These are phyloP conservation scores for Leptographium radiaticola DNA, from an alignment of 2,329 filamentous ascomycete genomes.

Conservation along the genomic window DNA sequence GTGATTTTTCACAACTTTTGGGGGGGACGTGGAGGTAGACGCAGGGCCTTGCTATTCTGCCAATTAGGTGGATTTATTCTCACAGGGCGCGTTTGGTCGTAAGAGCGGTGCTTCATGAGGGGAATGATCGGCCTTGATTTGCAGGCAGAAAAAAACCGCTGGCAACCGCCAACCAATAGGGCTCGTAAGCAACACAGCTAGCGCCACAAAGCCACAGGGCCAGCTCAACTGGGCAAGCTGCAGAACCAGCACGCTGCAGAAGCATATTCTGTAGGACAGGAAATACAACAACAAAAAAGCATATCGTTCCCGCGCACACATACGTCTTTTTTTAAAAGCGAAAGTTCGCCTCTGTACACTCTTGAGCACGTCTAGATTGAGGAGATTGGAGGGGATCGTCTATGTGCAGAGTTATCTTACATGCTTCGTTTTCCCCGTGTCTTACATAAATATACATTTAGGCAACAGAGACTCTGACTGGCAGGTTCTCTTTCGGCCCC, in stretches of 20 bases:
- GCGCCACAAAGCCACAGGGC: too few relatives aligned
- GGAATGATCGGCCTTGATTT: neutral
- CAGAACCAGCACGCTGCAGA: neutral
- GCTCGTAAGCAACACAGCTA: neutral
- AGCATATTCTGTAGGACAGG: too few relatives aligned
- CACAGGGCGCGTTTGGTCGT: neutral
- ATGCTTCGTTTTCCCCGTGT: neutral
- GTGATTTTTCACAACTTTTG: conserved; percentile 1
- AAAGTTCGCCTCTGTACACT: neutral
- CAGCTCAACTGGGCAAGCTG: neutral
- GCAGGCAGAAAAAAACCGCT: neutral
- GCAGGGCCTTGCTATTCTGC: neutral
- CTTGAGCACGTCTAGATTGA: neutral
- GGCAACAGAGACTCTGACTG: neutral
- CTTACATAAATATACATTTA: conserved; percentile 3
- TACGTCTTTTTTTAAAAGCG: too few relatives aligned
- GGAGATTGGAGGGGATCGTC: neutral
- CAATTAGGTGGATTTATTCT: neutral
- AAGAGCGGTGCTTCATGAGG: neutral
- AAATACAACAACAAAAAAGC: too few relatives aligned
- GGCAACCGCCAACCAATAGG: neutral
- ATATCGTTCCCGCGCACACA: too few relatives aligned
- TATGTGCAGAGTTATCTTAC: neutral
- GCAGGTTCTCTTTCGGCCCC: neutral
- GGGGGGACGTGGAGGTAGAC: neutral